A percentile compares a stretch with the other conserved stretches of the same genome.
Evolutionary conservation across 139 green algal species (phyloP).

Genomic region (Closterium sp.): DNA sequence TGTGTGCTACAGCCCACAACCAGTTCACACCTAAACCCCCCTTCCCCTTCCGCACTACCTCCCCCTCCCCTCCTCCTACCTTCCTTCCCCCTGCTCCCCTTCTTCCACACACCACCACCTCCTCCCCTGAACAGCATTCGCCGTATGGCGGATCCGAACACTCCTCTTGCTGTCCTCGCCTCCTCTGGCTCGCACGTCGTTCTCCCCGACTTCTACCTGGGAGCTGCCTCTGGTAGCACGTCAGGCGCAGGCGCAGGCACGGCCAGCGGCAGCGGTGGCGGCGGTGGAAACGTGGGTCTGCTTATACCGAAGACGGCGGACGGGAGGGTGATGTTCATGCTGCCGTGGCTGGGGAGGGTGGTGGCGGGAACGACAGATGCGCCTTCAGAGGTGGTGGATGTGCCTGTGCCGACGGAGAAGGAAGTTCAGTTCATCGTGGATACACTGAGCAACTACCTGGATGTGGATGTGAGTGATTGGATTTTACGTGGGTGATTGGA

Average conservation of each 20-base stretch:
- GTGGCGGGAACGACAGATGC: constrained; percentile 94
- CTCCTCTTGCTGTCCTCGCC: constrained; percentile 69
- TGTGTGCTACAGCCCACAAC: no score
- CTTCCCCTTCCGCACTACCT: no score
- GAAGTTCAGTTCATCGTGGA: constrained; percentile 95
- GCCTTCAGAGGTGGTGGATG: constrained; percentile 63
- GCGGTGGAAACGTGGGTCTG: constrained; percentile 70
- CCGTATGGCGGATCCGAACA: constrained; percentile 48
- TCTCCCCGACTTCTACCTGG: constrained; percentile 87
- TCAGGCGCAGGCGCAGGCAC: background rate
- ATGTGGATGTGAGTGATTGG: constrained; percentile 73
- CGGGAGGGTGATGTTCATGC: constrained; percentile 94
- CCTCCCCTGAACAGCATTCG: constrained; percentile 48
- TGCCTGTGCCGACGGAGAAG: constrained; percentile 68
- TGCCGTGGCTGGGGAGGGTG: constrained; percentile 72
- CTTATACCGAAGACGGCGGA: constrained; percentile 98
- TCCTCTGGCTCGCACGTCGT: constrained; percentile 87
- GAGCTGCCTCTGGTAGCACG: background rate
- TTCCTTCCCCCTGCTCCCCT: no score
- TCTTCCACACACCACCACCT: no score
- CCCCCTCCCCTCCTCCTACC: no score
- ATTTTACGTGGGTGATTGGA: no score
- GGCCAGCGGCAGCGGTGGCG: constrained; percentile 14
- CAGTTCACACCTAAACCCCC: no score
- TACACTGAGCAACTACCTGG: constrained; percentile 82